phyloP scores from a whole-genome alignment of 2,329 filamentous ascomycete genomes.

The Alternaria ethzedia region DNA sequence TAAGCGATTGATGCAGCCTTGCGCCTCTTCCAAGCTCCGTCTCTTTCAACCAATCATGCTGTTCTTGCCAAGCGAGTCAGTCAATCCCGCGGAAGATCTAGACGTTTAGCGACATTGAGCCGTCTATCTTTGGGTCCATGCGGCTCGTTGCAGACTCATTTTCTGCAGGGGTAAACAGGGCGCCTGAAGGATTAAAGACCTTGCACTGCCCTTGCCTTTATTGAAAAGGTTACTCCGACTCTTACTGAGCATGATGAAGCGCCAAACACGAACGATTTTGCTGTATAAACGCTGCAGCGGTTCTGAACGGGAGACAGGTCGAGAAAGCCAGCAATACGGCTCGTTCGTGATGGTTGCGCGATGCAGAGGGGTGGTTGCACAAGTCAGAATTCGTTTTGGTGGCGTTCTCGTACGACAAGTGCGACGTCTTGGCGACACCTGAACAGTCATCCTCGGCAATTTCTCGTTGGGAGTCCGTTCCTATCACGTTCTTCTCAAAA shows the following conservation, averaged over 20 bases:
- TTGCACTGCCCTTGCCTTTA: constrained; percentile 17
- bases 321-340: neutral
- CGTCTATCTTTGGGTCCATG: constrained; percentile 24
- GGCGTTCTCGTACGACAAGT: constrained; percentile 11
- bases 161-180: constrained; percentile 16
- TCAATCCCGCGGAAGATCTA: constrained; percentile 13
- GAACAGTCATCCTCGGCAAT: constrained; percentile 4
- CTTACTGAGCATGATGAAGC: neutral
- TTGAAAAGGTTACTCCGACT: constrained; percentile 13
- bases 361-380: neutral
- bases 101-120: constrained; percentile 23
- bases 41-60: constrained; percentile 16
- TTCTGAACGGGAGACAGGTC: neutral
- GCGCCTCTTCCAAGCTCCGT: constrained; percentile 9
- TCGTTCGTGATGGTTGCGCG: neutral
- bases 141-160: constrained; percentile 10
- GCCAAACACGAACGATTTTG: neutral
- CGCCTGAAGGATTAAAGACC: constrained; percentile 15
- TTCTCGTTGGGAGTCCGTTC: neutral
- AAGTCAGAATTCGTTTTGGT: constrained; percentile 6
- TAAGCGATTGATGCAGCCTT: constrained; percentile 26
- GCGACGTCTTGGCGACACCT: constrained; percentile 12
- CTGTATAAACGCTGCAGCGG: neutral
- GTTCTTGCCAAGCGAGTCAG: constrained; percentile 11
- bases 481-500: neutral